Base-by-base conservation (phyloP, 768 basidiomycete genomes). In the Exsudoporus frostii region DNA sequence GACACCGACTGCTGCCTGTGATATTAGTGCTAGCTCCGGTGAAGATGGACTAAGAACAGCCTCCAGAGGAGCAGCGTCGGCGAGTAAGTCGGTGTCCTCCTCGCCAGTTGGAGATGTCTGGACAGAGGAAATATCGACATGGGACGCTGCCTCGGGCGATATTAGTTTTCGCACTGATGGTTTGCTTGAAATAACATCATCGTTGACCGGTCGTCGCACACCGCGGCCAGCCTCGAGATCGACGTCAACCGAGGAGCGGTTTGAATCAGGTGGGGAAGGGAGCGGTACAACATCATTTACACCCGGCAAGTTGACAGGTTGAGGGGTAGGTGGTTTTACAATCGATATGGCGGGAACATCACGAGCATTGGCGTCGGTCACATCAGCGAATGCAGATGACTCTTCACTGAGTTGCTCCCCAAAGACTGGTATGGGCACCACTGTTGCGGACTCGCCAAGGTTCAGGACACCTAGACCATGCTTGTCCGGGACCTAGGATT, bases 271-370 rank as follows among this genome's bases (percentile, higher is more conserved):
- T 1, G 76, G 75, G 9, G 78, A 76, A 7, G 76, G 73, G 14
- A 71, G 64, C 22, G 76, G 55, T 20, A 74, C 70, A 34, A 88
- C 83, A 60, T 87, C 85, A 34, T 74, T 76, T 24, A 76, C 73
- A 17, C 82, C 87, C 1, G 90, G 90, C 19, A 92, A 73, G 48
- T 79, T 77, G 13, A 92, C 81, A 42, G 89, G 89, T 48, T 75
- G 68, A 14, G 90, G 90, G 0, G 79, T 82, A 2, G 89, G 88
- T 9, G 85, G 78, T 71, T 84, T 89, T 30, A 85, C 84, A 51
- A 88, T 71, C 20, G 84, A 79, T 49, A 86, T 83, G 14, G 72
- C 76, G 24, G 86, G 85, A 48, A 84, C 50, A 52, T 69, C 42
- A 2, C 59, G 54, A 37, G 65, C 46, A 40, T 51, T 42, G 41